Evolutionary conservation across 371 early-diverging fungal species (phyloP), one percentile per base, ranked within the genome.

Genomic region (Batkoa obscura): DNA sequence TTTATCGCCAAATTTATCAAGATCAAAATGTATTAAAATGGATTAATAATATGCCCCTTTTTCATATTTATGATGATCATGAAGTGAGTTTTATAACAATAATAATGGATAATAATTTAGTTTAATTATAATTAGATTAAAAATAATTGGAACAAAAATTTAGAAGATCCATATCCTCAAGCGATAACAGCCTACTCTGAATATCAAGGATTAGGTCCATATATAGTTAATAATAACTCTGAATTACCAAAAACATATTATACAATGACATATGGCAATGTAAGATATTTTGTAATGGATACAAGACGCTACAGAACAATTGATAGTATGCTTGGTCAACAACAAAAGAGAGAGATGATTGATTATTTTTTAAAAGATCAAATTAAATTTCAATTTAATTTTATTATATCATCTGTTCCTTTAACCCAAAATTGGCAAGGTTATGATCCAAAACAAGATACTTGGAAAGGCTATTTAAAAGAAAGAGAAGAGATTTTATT

Each of bases 51-150:
- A 59, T 71, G 17, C 70, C 72, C n/a, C 71, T 64, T 62, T 47
- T 68, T 5, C 68, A 72, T 36, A 67, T 67, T 4, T 73, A 69
- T 41, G 72, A 72, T 56, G 72, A 72, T 62, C 72, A 72, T 45
- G 72, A 72, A 58, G 52, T 51, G 34, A 34, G 34, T 17, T 31
- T 23, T 23, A 23, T 23, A 23, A 23, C 23, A 23, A 23, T 23
- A 23, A 23, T 73, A 58, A 34, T 51, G 34, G 12, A 12, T 17
- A 51, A 10, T 12, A 23, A 31, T 9, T 49, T 23, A n/a, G 8
- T 30, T 30, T n/a, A 51, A 5, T 12, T 8, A 9, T 36, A n/a
- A 30, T 9, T 10, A 54, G 55, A 65, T 72, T 41, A 48, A 59
- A 43, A 70, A 72, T 60, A 71, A 72, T 60, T 72, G 72, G 72